A percentile compares a stretch with the other conserved stretches of the same genome.
Conservation (phyloP, 257 asterid genomes). For the Gynochthodes officinalis region DNA sequence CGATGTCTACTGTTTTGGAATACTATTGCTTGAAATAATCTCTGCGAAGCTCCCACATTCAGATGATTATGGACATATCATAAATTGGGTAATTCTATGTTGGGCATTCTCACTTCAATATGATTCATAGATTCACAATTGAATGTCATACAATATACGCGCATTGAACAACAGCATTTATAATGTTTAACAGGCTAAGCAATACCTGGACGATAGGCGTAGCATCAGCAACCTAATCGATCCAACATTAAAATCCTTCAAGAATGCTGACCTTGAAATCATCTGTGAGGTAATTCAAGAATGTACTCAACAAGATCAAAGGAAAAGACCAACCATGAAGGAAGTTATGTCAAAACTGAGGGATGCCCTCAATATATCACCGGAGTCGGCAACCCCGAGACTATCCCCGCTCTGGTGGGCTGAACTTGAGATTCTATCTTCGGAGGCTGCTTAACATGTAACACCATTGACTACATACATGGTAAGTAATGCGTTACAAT, state of each 20-base stretch:
- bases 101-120: not conserved
- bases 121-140: not conserved
- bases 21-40: constrained; percentile 67
- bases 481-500: not conserved
- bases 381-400: constrained; percentile 75
- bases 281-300: constrained; percentile 62
- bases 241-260: constrained; percentile 60
- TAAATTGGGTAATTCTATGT: constrained; percentile 52
- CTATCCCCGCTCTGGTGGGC: constrained; percentile 99
- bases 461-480: not conserved
- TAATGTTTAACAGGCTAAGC: constrained; percentile 42
- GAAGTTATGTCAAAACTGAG: constrained; percentile 52
- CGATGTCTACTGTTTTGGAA: constrained; percentile 64
- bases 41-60: constrained; percentile 65
- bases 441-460: constrained; percentile 56
- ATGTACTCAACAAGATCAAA: constrained; percentile 50
- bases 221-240: constrained; percentile 46
- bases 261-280: constrained; percentile 54
- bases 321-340: constrained; percentile 57
- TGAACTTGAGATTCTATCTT: constrained; percentile 87
- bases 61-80: constrained; percentile 52
- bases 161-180: not conserved
- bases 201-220: constrained; percentile 48
- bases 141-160: not conserved
- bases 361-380: constrained; percentile 52